Conservation (phyloP, 2,329 filamentous ascomycete species). For the Claviceps pazoutovae region DNA sequence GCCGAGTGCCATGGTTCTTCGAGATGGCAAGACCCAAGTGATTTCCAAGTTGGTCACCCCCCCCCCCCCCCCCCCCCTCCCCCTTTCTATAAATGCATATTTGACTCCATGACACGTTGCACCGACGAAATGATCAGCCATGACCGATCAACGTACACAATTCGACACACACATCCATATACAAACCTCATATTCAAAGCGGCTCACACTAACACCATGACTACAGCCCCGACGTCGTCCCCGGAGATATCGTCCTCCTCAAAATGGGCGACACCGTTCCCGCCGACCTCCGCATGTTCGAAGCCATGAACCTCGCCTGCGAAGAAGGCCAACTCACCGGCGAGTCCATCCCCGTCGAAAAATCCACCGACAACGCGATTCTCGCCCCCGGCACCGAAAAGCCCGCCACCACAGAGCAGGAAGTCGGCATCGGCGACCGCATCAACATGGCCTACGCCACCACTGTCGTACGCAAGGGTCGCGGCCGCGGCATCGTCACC, state of each 20-base stretch:
- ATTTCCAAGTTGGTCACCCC: slow-evolving; percentile 36
- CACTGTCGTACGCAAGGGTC: slow-evolving; percentile 58
- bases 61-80: too few species aligned
- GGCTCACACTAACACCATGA: not conserved
- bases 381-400: slow-evolving; percentile 31
- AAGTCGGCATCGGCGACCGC: slow-evolving; percentile 55
- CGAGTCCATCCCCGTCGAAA: slow-evolving; percentile 59
- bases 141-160: too few species aligned
- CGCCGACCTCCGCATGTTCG: slow-evolving; percentile 55
- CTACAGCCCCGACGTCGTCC: slow-evolving; percentile 45
- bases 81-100: too few species aligned
- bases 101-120: too few species aligned
- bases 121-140: too few species aligned
- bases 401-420: slow-evolving; percentile 26
- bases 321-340: slow-evolving; percentile 69
- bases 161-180: not conserved
- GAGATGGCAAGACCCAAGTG: slow-evolving; percentile 42
- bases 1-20: slow-evolving; percentile 47
- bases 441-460: slow-evolving; percentile 65
- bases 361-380: slow-evolving; percentile 41
- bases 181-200: not conserved
- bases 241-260: slow-evolving; percentile 55
- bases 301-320: slow-evolving; percentile 65
- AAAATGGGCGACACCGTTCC: slow-evolving; percentile 64
- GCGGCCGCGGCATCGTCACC: slow-evolving; percentile 58